phyloP scores from a whole-genome alignment of 345 rosid species.

The Lumnitzera racemosa region DNA sequence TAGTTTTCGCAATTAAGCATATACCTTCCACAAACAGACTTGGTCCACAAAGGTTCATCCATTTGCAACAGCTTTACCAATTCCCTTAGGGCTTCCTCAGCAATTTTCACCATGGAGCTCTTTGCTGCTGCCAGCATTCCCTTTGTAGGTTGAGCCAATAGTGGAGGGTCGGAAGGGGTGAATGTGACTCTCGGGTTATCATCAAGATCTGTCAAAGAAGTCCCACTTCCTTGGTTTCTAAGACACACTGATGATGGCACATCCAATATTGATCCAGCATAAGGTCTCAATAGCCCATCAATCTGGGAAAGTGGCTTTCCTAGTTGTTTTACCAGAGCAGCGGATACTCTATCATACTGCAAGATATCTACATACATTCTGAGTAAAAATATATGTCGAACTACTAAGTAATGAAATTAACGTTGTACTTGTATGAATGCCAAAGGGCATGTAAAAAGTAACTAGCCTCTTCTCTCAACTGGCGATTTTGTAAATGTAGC shows the following conservation, averaged over 20 bases:
- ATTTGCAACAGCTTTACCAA: constrained; percentile 28
- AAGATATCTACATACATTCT: too few relatives aligned
- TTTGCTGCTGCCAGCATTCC: constrained; percentile 29
- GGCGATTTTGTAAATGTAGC: constrained; percentile 38
- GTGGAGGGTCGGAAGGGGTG: background rate
- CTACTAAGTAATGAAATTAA: too few relatives aligned
- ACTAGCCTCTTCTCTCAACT: constrained; percentile 44
- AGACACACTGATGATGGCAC: background rate
- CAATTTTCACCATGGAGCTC: constrained; percentile 28
- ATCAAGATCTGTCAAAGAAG: background rate
- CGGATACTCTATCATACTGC: too few relatives aligned
- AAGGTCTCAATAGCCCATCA: too few relatives aligned
- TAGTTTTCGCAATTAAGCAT: constrained; percentile 32
- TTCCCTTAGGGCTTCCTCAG: constrained; percentile 46
- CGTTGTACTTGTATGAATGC: background rate
- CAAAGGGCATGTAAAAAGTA: background rate
- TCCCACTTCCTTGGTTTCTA: background rate
- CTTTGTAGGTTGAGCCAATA: background rate
- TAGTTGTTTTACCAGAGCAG: constrained; percentile 15
- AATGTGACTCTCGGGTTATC: constrained; percentile 4
- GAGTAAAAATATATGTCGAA: too few relatives aligned
- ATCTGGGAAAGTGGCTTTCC: constrained; percentile 20
- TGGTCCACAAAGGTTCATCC: constrained; percentile 54
- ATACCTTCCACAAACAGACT: constrained; percentile 24
- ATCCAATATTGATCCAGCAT: background rate